phyloP scores from a whole-genome alignment of 768 basidiomycete species.

The Russula vinacea region DNA sequence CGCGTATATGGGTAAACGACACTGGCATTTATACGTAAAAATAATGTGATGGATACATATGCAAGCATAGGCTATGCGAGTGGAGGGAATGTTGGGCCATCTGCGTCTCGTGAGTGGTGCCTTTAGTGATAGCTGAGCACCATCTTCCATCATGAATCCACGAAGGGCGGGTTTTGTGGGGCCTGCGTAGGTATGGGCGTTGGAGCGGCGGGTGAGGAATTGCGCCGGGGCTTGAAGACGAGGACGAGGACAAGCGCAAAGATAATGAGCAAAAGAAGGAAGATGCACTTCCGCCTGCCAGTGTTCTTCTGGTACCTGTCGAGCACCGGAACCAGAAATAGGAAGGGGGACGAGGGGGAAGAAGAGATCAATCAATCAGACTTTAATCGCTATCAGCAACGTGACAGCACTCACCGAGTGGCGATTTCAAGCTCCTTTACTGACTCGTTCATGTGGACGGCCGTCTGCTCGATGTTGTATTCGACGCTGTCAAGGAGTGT shows the following conservation, averaged over 20 bases:
- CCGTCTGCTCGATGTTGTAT: conserved; percentile 94
- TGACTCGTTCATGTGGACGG: conserved; percentile 74
- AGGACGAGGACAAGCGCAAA: conserved; percentile 83
- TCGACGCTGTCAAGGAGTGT: conserved; percentile 95
- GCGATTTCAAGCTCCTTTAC: conserved; percentile 82
- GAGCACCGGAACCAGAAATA: background rate
- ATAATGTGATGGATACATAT: conserved; percentile 22
- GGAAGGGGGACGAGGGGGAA: too few species aligned
- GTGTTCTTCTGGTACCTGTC: conserved; percentile 90
- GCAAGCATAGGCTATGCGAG: conserved; percentile 16
- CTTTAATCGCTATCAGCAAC: conserved; percentile 22
- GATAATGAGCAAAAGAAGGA: conserved; percentile 86
- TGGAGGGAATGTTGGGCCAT: background rate
- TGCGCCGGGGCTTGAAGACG: conserved; percentile 85
- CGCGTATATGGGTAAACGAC: background rate
- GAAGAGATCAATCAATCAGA: conserved; percentile 15
- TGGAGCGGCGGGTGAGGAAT: conserved; percentile 37
- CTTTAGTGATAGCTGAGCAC: background rate
- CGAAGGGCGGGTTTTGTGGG: background rate
- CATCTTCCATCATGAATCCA: conserved; percentile 10
- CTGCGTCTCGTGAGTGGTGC: background rate
- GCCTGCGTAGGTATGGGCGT: conserved; percentile 33
- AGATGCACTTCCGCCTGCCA: conserved; percentile 89
- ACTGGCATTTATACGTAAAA: conserved; percentile 23
- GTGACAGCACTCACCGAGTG: conserved; percentile 55